phyloP scores from a whole-genome alignment of 1,139 yeast species.

The Geotrichum australiense region DNA sequence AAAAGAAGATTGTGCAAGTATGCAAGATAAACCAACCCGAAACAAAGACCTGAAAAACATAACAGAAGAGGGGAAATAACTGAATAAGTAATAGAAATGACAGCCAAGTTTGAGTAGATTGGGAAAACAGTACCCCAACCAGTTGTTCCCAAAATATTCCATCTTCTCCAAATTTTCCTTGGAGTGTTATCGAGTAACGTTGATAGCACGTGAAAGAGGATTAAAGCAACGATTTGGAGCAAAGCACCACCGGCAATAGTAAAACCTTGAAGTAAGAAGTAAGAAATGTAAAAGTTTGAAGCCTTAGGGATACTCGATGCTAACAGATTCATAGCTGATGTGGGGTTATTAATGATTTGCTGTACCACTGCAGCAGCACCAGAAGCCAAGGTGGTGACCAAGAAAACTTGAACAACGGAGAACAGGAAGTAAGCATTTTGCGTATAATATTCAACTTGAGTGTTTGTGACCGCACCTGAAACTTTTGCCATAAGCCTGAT shows the following conservation, averaged over 20 bases:
- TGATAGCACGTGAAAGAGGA: slow-evolving; percentile 69
- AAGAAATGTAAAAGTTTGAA: slow-evolving; percentile 62
- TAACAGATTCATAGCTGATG: slow-evolving; percentile 56
- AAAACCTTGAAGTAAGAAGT: slow-evolving; percentile 71
- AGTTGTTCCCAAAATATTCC: slow-evolving; percentile 52
- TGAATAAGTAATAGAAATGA: slow-evolving; percentile 71
- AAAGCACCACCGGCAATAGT: slow-evolving; percentile 73
- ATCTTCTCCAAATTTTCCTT: slow-evolving; percentile 77
- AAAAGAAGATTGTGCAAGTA: slow-evolving; percentile 74
- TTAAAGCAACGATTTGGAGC: slow-evolving; percentile 67
- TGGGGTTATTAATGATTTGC: slow-evolving; percentile 56
- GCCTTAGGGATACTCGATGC: slow-evolving; percentile 79
- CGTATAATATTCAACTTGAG: slow-evolving; percentile 69
- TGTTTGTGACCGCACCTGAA: slow-evolving; percentile 64
- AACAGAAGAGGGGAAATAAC: slow-evolving; percentile 75
- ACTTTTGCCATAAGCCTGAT: slow-evolving; percentile 66
- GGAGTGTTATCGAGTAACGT: slow-evolving; percentile 72
- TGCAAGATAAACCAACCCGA: slow-evolving; percentile 67
- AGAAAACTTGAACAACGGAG: slow-evolving; percentile 73
- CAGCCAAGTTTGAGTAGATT: slow-evolving; percentile 71
- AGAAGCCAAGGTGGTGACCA: slow-evolving; percentile 75
- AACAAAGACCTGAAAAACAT: slow-evolving; percentile 63
- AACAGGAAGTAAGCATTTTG: slow-evolving; percentile 85
- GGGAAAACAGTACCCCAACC: slow-evolving; percentile 92
- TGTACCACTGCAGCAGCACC: slow-evolving; percentile 75